Base-by-base conservation (phyloP, 2,329 filamentous ascomycete species). In the Malbranchea cinnamomea region DNA sequence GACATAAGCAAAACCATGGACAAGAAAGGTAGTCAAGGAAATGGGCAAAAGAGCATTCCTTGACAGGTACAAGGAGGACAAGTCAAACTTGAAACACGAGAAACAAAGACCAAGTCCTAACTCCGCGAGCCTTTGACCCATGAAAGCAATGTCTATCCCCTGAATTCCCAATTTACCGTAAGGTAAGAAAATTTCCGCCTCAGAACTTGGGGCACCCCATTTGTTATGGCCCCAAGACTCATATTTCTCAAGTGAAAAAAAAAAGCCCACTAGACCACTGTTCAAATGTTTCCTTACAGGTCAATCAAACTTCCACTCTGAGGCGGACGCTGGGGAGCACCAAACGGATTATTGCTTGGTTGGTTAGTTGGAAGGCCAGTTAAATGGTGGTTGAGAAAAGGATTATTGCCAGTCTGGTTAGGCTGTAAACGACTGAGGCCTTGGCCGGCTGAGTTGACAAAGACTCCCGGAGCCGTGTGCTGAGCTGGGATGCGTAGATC, bases 401-500 rank as follows among this genome's bases (percentile, higher is more conserved):
- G 89, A 49, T 95, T 95, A 60, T 71, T 89, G 2, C 76, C 83
- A 1, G 81, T 82, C 33, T 67, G 67, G 7, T 60, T 56, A 3
- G 65, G 63, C 39, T 84, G 80, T 24, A 94, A 57, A 34, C 71
- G 69, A 43, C 73, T 72, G 34, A 81, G 59, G n/a, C 82, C 81
- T 21, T 78, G 66, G 28, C 89, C 89, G 5, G 89, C 84, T 36
- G 82, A 92, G 59, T 98, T 98, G 59, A 98, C 78, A 52, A 95
- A 98, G 0, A 81, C 91, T 15, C 87, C 89, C 0, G 89, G 89
- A 1, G 89, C 84, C 0, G 89, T 98, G 54, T 98, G 89, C 52
- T 98, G 89, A 2, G 89, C 76, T 2, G 89, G 89, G 40, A 98
- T 92, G 54, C 89, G 84, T 26, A 93, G 67, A 40, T 95, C 82